Evolutionary conservation across 345 rosid species (phyloP).

Genomic region (Aethionema arabicum): DNA sequence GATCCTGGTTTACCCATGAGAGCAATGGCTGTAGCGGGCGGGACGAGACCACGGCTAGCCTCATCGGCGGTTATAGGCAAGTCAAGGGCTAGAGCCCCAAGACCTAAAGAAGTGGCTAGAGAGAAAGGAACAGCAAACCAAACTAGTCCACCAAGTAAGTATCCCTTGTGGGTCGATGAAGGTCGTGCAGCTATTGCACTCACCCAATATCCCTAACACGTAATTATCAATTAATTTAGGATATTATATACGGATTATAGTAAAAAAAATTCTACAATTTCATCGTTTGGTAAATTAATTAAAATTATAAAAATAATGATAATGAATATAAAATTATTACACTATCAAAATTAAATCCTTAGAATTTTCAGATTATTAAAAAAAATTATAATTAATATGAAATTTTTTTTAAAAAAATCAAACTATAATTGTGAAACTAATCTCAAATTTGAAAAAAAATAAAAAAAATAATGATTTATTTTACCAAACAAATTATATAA

Average conservation of each 20-base stretch:
- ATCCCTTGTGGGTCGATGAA: constrained; percentile 90
- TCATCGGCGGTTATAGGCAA: constrained; percentile 66
- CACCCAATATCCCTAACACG: constrained; percentile 83
- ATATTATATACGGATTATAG: too few relatives aligned
- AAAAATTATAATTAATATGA: too few relatives aligned
- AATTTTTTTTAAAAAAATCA: too few relatives aligned
- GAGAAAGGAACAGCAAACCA: constrained; percentile 98
- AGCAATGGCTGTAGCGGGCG: constrained; percentile 91
- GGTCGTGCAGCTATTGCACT: constrained; percentile 97
- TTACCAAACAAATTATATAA: too few relatives aligned
- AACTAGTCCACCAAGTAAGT: constrained; percentile 82
- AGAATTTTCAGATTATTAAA: too few relatives aligned
- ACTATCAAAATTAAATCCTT: too few relatives aligned
- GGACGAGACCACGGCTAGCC: constrained; percentile 84
- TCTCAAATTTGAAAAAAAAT: too few relatives aligned
- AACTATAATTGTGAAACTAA: too few relatives aligned
- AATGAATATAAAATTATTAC: too few relatives aligned
- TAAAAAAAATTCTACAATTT: too few relatives aligned
- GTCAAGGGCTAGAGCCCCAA: constrained; percentile 92
- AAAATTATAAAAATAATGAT: too few relatives aligned
- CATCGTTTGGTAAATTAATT: not conserved
- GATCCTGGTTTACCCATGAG: constrained; percentile 97
- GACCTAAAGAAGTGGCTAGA: constrained; percentile 86
- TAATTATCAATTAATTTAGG: not conserved
- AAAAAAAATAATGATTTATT: too few relatives aligned